Base-by-base conservation (phyloP, 371 early-diverging fungal species). In the Homolaphlyctis polyrhiza region DNA sequence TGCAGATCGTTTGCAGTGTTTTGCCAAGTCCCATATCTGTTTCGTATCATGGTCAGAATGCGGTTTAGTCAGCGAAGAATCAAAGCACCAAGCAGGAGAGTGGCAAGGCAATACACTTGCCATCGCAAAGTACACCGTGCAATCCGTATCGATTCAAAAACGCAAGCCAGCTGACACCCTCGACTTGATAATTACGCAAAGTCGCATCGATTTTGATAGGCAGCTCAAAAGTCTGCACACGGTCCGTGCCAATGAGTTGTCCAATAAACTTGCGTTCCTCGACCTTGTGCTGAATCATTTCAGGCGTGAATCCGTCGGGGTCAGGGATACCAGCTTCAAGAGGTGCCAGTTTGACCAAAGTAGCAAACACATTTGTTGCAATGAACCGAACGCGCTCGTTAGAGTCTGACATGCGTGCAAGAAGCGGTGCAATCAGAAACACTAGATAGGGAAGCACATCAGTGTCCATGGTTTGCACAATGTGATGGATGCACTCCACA, bases 1-100 rank as follows among this genome's bases (percentile, higher is more conserved):
- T 93, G 68, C 96, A 95, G 50, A 98, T 96, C 13, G 96, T 90
- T 75, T 99, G 99, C 16, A 99, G 78, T 0, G 99, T 99, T 78
- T 99, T 99, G 95, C 99, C 63, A 90, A 82, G 65, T 28, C 99
- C 99, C 99, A 99, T 99, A 82, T 97, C 92, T n/a, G n/a, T n/a
- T n/a, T n/a, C n/a, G n/a, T n/a, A n/a, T n/a, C n/a, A 86, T 61
- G 60, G 52, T 23, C 36, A 51, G 50, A 65, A 58, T 33, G 11
- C 11, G 18, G 25, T 61, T 34, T 45, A 33, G 39, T n/a, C 6
- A 6, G 25, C 28, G 11, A 18, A 51, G 27, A 52, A 8, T 1
- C 21, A 52, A 35, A 48, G 36, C 35, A 39, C 48, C 62, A 32
- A 54, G 36, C 34, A 49, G 35, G 6, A 54, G 45, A 35, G 18